Conservation (phyloP, 805 yeast species). For the Candida palmyrensis region DNA sequence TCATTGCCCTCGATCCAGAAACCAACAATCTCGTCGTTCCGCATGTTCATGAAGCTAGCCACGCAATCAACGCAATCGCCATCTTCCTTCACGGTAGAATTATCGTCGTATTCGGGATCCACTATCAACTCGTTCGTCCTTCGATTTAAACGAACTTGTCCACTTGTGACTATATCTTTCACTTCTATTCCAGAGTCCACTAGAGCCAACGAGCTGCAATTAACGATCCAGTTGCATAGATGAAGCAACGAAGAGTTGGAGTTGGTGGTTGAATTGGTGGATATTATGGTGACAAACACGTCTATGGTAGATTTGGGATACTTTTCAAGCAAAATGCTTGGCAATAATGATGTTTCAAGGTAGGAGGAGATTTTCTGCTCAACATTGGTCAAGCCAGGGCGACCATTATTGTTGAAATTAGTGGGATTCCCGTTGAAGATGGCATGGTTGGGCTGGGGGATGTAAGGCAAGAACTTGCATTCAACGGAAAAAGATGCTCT, state of each 20-base stretch:
- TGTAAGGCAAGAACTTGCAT: constrained; percentile 48
- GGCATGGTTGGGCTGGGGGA: constrained; percentile 34
- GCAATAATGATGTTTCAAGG: constrained; percentile 46
- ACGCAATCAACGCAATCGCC: constrained; percentile 30
- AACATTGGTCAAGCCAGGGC: constrained; percentile 28
- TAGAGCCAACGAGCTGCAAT: constrained; percentile 66
- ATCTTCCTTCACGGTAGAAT: constrained; percentile 8
- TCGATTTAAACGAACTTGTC: constrained; percentile 31
- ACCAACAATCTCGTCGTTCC: constrained; percentile 55
- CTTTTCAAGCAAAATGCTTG: constrained; percentile 54
- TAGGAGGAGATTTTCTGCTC: constrained; percentile 49
- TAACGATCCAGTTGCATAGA: constrained; percentile 49
- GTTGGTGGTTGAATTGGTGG: constrained; percentile 25
- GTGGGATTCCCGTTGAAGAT: constrained; percentile 17
- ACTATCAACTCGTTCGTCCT: constrained; percentile 9
- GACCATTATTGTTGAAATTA: constrained; percentile 16
- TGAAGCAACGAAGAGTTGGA: constrained; percentile 28
- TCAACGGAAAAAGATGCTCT: constrained; percentile 63
- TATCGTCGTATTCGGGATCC: constrained; percentile 13
- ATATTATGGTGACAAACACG: constrained; percentile 63
- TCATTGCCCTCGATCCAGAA: constrained; percentile 43
- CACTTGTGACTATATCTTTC: constrained; percentile 69
- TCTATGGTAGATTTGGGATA: constrained; percentile 92
- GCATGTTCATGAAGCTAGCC: constrained; percentile 50
- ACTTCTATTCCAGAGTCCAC: constrained; percentile 83